These are phyloP conservation scores for Capsella bursapastoris DNA, from an alignment of 345 rosid genomes.

Conservation along the genomic window DNA sequence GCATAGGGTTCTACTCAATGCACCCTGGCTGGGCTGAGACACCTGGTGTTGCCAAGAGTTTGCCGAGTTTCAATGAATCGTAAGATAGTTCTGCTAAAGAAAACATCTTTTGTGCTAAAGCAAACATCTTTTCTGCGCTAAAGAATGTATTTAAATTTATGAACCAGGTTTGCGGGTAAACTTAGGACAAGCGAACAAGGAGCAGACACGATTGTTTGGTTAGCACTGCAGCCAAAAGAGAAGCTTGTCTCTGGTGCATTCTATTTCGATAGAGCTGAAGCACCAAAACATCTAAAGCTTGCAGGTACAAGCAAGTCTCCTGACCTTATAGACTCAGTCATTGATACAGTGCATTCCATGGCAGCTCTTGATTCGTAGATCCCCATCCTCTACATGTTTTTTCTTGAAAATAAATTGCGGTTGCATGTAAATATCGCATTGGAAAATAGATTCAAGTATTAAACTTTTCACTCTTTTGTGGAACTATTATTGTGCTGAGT, in stretches of 20 bases:
- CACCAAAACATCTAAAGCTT: constrained; percentile 69
- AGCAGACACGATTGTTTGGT: constrained; percentile 82
- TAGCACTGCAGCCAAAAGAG: constrained; percentile 84
- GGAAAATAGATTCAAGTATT: not conserved
- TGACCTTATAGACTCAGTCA: constrained; percentile 54
- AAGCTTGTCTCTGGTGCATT: constrained; percentile 73
- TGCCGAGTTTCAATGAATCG: constrained; percentile 66
- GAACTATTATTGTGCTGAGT: not conserved
- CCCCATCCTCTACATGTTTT: not conserved
- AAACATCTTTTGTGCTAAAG: not conserved
- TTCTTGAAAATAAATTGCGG: constrained; percentile 11
- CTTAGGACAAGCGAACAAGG: constrained; percentile 85
- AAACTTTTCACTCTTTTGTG: not conserved
- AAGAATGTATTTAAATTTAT: constrained; percentile 10
- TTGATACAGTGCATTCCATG: constrained; percentile 56
- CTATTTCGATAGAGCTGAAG: constrained; percentile 89
- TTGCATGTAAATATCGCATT: not conserved
- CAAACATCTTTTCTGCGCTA: constrained; percentile 16
- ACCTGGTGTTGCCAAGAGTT: constrained; percentile 76
- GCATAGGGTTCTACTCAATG: constrained; percentile 86
- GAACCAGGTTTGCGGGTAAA: constrained; percentile 70
- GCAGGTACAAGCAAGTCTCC: constrained; percentile 71
- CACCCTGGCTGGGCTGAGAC: constrained; percentile 98
- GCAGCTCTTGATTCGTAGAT: constrained; percentile 38
- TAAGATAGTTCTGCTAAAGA: constrained; percentile 32